These are phyloP conservation scores for Sphagnum contortum DNA, from an alignment of 225 moss, liverwort and hornwort genomes.

Conservation along the genomic window DNA sequence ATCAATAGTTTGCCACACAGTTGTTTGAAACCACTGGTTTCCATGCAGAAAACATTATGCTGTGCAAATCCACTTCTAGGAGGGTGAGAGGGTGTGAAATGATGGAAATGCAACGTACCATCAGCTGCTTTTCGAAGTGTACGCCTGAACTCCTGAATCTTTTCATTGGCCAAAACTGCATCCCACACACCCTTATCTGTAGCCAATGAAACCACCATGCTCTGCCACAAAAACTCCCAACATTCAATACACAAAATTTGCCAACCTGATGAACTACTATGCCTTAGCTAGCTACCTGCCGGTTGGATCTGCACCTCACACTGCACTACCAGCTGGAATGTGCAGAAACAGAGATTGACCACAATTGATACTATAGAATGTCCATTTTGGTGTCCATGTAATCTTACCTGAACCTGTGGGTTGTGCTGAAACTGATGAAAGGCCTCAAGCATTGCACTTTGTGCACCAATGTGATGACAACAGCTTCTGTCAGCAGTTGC, in stretches of 20 bases:
- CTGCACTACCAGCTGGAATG: no score
- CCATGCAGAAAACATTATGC: neutral
- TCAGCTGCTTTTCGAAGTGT: slow-evolving; percentile 54
- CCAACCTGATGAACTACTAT: no score
- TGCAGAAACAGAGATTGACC: neutral
- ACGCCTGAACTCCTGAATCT: slow-evolving; percentile 84
- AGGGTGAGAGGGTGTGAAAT: neutral
- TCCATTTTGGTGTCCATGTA: neutral
- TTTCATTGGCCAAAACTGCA: slow-evolving; percentile 78
- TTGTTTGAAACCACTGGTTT: neutral
- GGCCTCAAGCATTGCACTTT: slow-evolving; percentile 59
- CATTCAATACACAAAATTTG: no score
- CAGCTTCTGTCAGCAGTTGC: slow-evolving; percentile 2
- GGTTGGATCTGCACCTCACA: no score
- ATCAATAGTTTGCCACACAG: neutral
- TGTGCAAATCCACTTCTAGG: no score
- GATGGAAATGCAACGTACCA: slow-evolving; percentile 4
- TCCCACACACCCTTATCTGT: slow-evolving; percentile 86
- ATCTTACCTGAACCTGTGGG: slow-evolving; percentile 63
- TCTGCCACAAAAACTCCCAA: slow-evolving; percentile 20
- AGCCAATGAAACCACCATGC: slow-evolving; percentile 80
- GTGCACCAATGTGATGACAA: slow-evolving; percentile 25
- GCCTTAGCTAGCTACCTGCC: no score
- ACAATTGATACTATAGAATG: neutral
- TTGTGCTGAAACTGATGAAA: slow-evolving; percentile 88